A percentile compares a stretch with the other conserved stretches of the same genome.
phyloP scores from a whole-genome alignment of 78 protist species.

The Chrysochromulina parva region DNA sequence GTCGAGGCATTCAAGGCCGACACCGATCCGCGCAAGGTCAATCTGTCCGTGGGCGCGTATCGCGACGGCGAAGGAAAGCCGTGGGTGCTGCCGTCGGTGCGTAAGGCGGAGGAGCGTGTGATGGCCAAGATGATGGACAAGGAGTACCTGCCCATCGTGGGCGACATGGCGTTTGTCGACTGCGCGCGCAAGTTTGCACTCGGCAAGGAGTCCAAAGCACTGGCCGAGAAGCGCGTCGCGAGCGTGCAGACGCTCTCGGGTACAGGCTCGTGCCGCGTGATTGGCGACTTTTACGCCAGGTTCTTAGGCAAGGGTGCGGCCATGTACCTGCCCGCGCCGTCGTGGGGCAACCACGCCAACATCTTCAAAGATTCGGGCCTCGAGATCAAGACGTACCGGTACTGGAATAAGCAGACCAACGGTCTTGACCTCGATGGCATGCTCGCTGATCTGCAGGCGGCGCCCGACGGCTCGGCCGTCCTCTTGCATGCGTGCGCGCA shows the following conservation, averaged over 20 bases:
- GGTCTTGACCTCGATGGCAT: constrained; percentile 84
- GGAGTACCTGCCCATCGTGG: constrained; percentile 88
- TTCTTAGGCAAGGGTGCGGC: not conserved
- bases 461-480: constrained; percentile 48
- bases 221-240: constrained; percentile 30
- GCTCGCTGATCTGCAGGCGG: constrained; percentile 69
- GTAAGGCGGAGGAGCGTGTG: constrained; percentile 33
- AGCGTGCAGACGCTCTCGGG: constrained; percentile 94
- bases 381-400: constrained; percentile 62
- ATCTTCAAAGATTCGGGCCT: constrained; percentile 42
- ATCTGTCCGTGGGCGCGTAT: constrained; percentile 91
- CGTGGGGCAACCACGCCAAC: constrained; percentile 88
- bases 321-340: constrained; percentile 88
- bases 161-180: constrained; percentile 66
- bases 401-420: constrained; percentile 64
- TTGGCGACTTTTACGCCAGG: constrained; percentile 69
- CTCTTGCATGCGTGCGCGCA: constrained; percentile 98
- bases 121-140: constrained; percentile 36
- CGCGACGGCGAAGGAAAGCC: constrained; percentile 90
- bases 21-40: constrained; percentile 56
- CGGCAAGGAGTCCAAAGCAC: constrained; percentile 58
- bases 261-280: constrained; percentile 94
- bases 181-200: constrained; percentile 61
- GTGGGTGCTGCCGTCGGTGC: constrained; percentile 62
- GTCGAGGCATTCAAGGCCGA: constrained; percentile 50